Evolutionary conservation across 768 basidiomycete species (phyloP).

Genomic region (Ephemerocybe angulata): DNA sequence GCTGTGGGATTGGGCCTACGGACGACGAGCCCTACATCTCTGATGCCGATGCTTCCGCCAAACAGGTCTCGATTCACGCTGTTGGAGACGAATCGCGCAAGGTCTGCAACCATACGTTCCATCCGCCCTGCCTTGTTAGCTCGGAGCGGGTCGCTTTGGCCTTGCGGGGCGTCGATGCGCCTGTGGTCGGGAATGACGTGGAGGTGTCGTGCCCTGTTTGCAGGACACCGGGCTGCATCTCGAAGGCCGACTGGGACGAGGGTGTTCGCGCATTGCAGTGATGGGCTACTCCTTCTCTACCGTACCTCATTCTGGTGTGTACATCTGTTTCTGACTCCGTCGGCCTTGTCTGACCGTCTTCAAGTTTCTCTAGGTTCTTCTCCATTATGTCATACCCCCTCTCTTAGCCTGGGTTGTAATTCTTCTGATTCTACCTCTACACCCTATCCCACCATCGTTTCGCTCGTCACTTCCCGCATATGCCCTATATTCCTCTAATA

Average conservation of each 20-base stretch:
- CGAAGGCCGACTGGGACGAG: conserved; percentile 57
- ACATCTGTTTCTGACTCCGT: not conserved
- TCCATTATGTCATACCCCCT: too few relatives aligned
- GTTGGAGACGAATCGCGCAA: conserved; percentile 17
- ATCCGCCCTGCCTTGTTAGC: conserved; percentile 69
- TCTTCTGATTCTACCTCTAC: too few relatives aligned
- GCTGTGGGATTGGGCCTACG: conserved; percentile 71
- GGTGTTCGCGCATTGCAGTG: conserved; percentile 29
- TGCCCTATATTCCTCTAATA: too few relatives aligned
- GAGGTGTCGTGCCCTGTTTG: conserved; percentile 78
- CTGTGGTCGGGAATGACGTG: conserved; percentile 38
- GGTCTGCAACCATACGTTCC: conserved; percentile 68
- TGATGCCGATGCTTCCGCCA: conserved; percentile 23
- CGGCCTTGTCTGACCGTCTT: too few relatives aligned
- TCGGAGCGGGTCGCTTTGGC: conserved; percentile 61
- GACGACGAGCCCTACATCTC: conserved; percentile 61
- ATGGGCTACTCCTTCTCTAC: not conserved
- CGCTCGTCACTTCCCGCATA: too few relatives aligned
- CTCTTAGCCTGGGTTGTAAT: too few relatives aligned
- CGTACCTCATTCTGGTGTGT: not conserved
- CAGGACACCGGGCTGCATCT: conserved; percentile 56
- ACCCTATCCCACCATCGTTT: too few relatives aligned
- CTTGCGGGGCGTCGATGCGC: conserved; percentile 51
- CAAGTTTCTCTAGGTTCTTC: too few relatives aligned
- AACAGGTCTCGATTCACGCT: conserved; percentile 37